Conservation (phyloP, 495 filamentous ascomycete genomes). For the Letharia lupina region DNA sequence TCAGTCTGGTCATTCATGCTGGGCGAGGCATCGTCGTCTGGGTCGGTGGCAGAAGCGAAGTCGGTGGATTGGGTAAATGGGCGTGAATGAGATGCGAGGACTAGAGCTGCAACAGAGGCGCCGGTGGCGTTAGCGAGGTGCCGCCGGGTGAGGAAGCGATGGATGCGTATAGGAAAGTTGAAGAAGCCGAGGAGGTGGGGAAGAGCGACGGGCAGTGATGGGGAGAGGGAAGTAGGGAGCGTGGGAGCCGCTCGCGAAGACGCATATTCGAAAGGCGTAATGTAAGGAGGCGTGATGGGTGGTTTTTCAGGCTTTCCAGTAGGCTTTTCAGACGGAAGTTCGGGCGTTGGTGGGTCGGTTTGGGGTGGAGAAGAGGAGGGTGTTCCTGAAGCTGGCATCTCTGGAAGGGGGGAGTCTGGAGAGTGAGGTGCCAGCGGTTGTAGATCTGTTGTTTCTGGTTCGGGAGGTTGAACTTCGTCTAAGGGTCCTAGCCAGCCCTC, state of each 20-base stretch:
- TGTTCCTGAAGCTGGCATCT: not conserved
- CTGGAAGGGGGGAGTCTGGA: not conserved
- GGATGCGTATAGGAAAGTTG: slow-evolving; percentile 77
- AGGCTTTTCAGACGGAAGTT: slow-evolving; percentile 39
- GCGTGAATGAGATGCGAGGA: slow-evolving; percentile 55
- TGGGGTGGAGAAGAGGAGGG: not conserved
- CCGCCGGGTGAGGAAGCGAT: slow-evolving; percentile 83
- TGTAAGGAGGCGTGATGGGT: slow-evolving; percentile 49
- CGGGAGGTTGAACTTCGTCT: slow-evolving; percentile 35
- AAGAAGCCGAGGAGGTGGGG: slow-evolving; percentile 91
- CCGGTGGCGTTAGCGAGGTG: slow-evolving; percentile 79
- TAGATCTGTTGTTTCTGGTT: not conserved
- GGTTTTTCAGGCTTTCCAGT: slow-evolving; percentile 47
- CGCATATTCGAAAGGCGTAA: slow-evolving; percentile 60
- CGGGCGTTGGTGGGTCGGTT: slow-evolving; percentile 2
- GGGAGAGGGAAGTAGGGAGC: slow-evolving; percentile 53
- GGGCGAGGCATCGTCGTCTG: slow-evolving; percentile 24
- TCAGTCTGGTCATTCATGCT: slow-evolving; percentile 29
- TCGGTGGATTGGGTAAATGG: slow-evolving; percentile 29
- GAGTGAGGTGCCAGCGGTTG: not conserved
- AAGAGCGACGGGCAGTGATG: slow-evolving; percentile 63
- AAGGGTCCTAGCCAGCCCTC: slow-evolving; percentile 94
- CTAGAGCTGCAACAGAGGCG: slow-evolving; percentile 77
- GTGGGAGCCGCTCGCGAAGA: slow-evolving; percentile 49
- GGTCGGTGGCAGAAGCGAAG: slow-evolving; percentile 25